A percentile compares a stretch with the other conserved stretches of the same genome.
phyloP scores from a whole-genome alignment of 2,329 filamentous ascomycete species.

The Aspergillus sp. region DNA sequence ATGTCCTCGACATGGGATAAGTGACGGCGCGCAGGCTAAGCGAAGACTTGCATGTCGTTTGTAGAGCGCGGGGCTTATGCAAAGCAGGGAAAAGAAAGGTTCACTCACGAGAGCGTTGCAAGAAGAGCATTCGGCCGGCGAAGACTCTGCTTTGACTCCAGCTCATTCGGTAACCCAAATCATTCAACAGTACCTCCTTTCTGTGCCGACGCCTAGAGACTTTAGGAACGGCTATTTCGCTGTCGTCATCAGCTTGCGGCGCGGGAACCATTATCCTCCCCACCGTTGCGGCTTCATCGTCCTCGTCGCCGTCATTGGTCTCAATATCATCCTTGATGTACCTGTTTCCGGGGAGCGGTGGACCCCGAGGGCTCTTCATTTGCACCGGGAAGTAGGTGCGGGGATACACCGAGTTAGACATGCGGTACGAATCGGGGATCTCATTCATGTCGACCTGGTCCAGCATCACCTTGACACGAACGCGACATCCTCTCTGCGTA shows the following conservation, averaged over 20 bases:
- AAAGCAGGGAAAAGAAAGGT: neutral
- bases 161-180: constrained; percentile 91
- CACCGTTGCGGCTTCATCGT: constrained; percentile 39
- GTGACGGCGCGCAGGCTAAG: neutral
- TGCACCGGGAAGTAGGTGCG: constrained; percentile 90
- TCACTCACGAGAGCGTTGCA: constrained; percentile 86
- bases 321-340: constrained; percentile 75
- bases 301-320: constrained; percentile 45
- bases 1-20: neutral
- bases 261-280: constrained; percentile 62
- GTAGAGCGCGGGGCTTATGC: neutral
- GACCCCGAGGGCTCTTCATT: constrained; percentile 84
- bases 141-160: constrained; percentile 96
- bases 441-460: constrained; percentile 93
- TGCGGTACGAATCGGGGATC: constrained; percentile 93
- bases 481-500: constrained; percentile 75
- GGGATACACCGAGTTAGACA: constrained; percentile 85
- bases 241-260: constrained; percentile 69
- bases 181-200: constrained; percentile 90
- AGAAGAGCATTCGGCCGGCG: constrained; percentile 80
- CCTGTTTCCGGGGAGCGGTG: constrained; percentile 68
- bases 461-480: constrained; percentile 90
- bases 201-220: constrained; percentile 71
- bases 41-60: neutral
- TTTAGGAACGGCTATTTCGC: constrained; percentile 74